Evolutionary conservation across 208 protist species (phyloP).

Genomic region (Phytomonas francai): DNA sequence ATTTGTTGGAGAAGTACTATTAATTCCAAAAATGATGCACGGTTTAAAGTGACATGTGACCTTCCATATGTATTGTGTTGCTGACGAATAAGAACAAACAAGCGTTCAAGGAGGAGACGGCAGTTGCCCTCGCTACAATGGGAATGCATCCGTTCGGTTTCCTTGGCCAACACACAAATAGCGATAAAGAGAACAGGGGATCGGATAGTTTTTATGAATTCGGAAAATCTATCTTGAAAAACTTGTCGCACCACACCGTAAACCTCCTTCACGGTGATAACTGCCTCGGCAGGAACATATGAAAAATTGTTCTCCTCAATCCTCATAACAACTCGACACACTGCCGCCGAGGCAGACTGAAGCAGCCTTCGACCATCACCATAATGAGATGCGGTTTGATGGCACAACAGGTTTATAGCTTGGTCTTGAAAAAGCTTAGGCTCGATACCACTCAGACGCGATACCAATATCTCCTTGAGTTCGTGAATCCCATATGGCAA

Average conservation of each 20-base stretch:
- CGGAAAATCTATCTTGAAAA: constrained; percentile 84
- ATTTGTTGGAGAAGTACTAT: constrained; percentile 73
- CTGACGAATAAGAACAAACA: constrained; percentile 42
- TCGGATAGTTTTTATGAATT: constrained; percentile 73
- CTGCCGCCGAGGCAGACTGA: constrained; percentile 73
- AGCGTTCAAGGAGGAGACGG: constrained; percentile 46
- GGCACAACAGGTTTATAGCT: constrained; percentile 74
- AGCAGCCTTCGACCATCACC: constrained; percentile 85
- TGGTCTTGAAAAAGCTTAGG: constrained; percentile 74
- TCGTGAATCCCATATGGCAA: constrained; percentile 68
- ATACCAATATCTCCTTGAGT: constrained; percentile 61
- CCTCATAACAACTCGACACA: constrained; percentile 78
- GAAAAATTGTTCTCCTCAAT: constrained; percentile 45
- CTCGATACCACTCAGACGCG: constrained; percentile 46
- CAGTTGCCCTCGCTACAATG: constrained; percentile 28
- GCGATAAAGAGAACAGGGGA: constrained; percentile 62
- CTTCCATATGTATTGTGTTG: constrained; percentile 18
- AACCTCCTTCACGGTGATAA: constrained; percentile 66
- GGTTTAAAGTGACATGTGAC: constrained; percentile 8
- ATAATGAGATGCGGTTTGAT: constrained; percentile 80
- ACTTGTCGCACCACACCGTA: constrained; percentile 76
- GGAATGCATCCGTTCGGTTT: constrained; percentile 50
- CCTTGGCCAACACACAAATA: constrained; percentile 54
- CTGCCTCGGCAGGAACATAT: constrained; percentile 23
- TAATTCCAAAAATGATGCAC: constrained; percentile 44